Evolutionary conservation across 441 rosid species (phyloP).

Genomic region (Bocquillonia castaneifolia): DNA sequence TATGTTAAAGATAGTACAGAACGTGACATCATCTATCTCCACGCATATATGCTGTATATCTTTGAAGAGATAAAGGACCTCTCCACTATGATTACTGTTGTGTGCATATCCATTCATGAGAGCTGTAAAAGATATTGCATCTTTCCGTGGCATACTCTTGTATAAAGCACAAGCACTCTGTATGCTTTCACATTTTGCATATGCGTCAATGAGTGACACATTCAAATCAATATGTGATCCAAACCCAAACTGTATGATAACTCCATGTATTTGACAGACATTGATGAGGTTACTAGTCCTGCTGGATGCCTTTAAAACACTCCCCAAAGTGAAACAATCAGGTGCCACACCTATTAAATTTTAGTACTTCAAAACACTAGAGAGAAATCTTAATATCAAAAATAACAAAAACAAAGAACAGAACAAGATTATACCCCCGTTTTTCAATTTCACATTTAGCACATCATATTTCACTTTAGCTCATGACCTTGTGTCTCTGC

Average conservation of each 20-base stretch:
- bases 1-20: constrained; percentile 53
- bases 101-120: constrained; percentile 51
- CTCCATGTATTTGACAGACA: constrained; percentile 51
- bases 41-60: constrained; percentile 38
- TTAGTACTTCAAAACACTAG: constrained; percentile 15
- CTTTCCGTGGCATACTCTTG: constrained; percentile 36
- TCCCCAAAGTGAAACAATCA: constrained; percentile 61
- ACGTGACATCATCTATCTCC: constrained; percentile 47
- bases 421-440: no score
- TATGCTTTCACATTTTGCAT: constrained; percentile 54
- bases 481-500: neutral
- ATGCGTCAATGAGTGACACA: constrained; percentile 58
- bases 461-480: no score
- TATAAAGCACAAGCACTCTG: constrained; percentile 41
- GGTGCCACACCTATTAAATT: constrained; percentile 44
- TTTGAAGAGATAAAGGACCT: constrained; percentile 50
- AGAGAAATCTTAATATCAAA: neutral
- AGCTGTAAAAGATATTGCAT: constrained; percentile 58
- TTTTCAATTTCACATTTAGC: no score
- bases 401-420: neutral
- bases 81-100: constrained; percentile 20
- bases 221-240: constrained; percentile 35
- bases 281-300: constrained; percentile 28
- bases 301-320: constrained; percentile 53
- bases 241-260: constrained; percentile 41